Evolutionary conservation across 2,329 filamentous ascomycete species (phyloP), one percentile per base, ranked within the genome.

Genomic region (Aspergillus amoenus): DNA sequence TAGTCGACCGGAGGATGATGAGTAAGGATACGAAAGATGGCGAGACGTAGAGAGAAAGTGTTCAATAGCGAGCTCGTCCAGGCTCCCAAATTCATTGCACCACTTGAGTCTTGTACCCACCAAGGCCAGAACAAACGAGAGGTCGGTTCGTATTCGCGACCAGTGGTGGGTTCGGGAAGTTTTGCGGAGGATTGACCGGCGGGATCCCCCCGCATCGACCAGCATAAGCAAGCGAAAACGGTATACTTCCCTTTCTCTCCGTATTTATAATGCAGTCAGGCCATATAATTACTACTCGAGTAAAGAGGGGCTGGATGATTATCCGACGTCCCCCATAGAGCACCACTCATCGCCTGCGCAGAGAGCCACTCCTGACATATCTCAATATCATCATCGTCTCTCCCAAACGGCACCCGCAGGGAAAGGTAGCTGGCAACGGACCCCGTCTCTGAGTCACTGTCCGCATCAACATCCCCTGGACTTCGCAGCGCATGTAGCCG

Each of bases 121-220:
- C 27, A 9, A 45, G 55, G 13, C 13, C n/a, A 49, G 27, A 34
- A 15, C 41, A 56, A 39, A 4, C 30, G 40, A 48, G 22, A 4
- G 32, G 48, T 30, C 24, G 15, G 39, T 22, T 52, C 21, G 39
- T n/a, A 18, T 18, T 24, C 24, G 15, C 49, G n/a, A 22, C 17
- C 15, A 30, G 11, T 45, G 17, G 39, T 13, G 45, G 27, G 44
- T 22, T 37, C 22, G 39, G 41, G 11, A 43, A 17, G 15, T 37
- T 51, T 24, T 43, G 37, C 17, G 17, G 27, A 41, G 12, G n/a
- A 49, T 9, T 30, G 37, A 24, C 57, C 51, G 50, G 32, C 58
- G 58, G 58, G 40, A 57, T 60, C 51, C 55, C 58, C 58, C 58
- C 55, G 34, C 58, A 37, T 52, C 32, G 15, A 45, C 24, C 43